These are phyloP conservation scores for Acanthochlamys bracteata DNA, from an alignment of 106 monocot genomes.

Conservation along the genomic window DNA sequence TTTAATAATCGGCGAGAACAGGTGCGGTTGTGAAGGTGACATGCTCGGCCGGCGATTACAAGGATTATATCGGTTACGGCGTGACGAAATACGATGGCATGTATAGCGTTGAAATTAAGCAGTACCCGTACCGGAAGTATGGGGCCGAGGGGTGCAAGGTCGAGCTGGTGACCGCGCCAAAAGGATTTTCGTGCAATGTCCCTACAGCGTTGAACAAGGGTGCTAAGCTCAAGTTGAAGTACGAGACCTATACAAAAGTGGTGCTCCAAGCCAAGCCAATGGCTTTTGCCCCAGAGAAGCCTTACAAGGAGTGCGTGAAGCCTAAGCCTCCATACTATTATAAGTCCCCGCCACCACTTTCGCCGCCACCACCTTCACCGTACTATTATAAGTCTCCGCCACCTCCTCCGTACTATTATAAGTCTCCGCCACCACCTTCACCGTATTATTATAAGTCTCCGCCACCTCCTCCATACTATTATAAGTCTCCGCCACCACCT, in stretches of 20 bases:
- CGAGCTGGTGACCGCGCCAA: slow-evolving; percentile 34
- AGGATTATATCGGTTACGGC: slow-evolving; percentile 30
- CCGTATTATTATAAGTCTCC: slow-evolving; percentile 5
- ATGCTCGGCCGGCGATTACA: slow-evolving; percentile 26
- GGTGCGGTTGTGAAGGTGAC: slow-evolving; percentile 54
- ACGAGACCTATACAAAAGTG: slow-evolving; percentile 12
- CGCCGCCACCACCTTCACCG: background rate
- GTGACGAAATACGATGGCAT: slow-evolving; percentile 29
- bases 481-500: slow-evolving; percentile 8
- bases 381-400: slow-evolving; percentile 6
- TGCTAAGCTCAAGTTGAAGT: slow-evolving; percentile 21
- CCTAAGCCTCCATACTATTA: slow-evolving; percentile 14
- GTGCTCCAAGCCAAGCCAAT: slow-evolving; percentile 37
- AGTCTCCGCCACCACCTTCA: slow-evolving; percentile 2
- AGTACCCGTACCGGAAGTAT: slow-evolving; percentile 36
- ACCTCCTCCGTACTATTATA: background rate
- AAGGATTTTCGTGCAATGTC: slow-evolving; percentile 37
- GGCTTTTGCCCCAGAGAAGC: slow-evolving; percentile 36
- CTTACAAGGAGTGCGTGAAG: slow-evolving; percentile 28
- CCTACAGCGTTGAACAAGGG: slow-evolving; percentile 38
- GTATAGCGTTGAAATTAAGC: slow-evolving; percentile 30
- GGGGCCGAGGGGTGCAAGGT: slow-evolving; percentile 35
- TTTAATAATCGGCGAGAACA: slow-evolving; percentile 7
- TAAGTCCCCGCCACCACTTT: slow-evolving; percentile 15
- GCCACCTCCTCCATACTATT: background rate